Evolutionary conservation across 2,329 filamentous ascomycete species (phyloP), one percentile per base, ranked within the genome.

Genomic region (Talaromyces islandicus): DNA sequence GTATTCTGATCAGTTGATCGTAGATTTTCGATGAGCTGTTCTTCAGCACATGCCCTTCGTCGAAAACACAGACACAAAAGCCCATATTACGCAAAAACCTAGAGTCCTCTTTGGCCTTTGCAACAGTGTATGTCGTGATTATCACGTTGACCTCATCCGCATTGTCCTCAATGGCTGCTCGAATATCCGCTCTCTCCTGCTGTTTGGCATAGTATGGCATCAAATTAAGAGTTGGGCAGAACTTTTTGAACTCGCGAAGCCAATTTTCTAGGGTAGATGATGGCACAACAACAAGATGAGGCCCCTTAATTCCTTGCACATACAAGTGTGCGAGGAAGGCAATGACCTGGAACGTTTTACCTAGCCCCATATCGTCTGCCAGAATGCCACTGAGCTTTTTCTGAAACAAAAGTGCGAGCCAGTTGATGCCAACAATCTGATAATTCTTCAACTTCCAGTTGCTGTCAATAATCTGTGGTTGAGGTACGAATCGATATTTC

Each of bases 301-400:
- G 91, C 69, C 90, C 91, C 79, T 69, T 85, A 70, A 78, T 81
- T 64, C 77, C 85, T 30, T 84, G 84, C 69, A 92, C 86, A 17
- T 90, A 86, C 27, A 99, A 80, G 67, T 96, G 88, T 17, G 91
- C 89, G 52, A 99, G 82, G 68, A 99, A 91, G 0, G 91, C 87
- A 66, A 99, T 96, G 63, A 97, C 91, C 70, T 99, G 93, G 68
- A 92, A 97, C 0, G 94, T 99, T 80, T 99, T 99, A 52, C 94
- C 94, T 46, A 93, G 80, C 52, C 80, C 94, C 94, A 99, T 99
- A 71, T 99, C 94, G 71, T 99, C 94, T 1, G 94, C 94, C 19
- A 99, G 80, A 60, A 99, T 97, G 64, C 92, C 93, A 52, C 91
- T 93, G 56, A 95, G 83, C 29, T 87, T 82, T 60, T 90, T 87